Base-by-base conservation (phyloP, 768 basidiomycete genomes). In the Auriculariales sp. region DNA sequence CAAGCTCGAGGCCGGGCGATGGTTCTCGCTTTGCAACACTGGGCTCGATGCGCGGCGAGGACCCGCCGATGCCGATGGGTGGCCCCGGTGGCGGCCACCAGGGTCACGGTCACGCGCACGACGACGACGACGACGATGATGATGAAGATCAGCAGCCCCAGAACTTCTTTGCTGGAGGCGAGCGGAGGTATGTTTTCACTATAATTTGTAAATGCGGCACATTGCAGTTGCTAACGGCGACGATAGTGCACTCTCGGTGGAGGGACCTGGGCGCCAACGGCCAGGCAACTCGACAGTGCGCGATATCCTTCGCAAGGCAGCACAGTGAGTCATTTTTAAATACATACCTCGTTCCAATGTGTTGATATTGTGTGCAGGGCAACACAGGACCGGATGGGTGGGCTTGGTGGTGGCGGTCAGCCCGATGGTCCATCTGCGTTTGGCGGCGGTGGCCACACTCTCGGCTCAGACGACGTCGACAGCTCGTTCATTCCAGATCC, bases 121-220 rank as follows among this genome's bases (percentile, higher is more conserved):
- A 71, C 46, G 72, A 74, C 12, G 77, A 76, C 27, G 78, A 78
- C 1, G 72, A 69, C 3, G 72, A 73, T 31, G 69, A 68, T 5
- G 66, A 63, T 6, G 71, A 72, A 35, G 67, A 66, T 3, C 70
- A 71, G 30, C 72, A 73, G 15, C 67, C 71, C 1, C 78, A 87
- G 57, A 81, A 72, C 55, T 87, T 82, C 74, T 98, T 89, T 64
- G 83, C 94, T 3, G 94, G 94, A n/a, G 94, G 94, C 0, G 94
- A 94, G 62, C 71, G 88, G 59, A 92, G 90, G 92, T 87, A 29
- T 28, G 61, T 47, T 24, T 4, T 14, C 17, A 10, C 7, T 24
- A 12, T 30, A 19, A 36, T 46, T 24, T 54, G 19, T 49, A 49
- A 5, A 19, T 31, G 32, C 28, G 31, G 44, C 3, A 49, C 28